Evolutionary conservation across 2,329 filamentous ascomycete species (phyloP).

Genomic region (Stenocarpella maydis): DNA sequence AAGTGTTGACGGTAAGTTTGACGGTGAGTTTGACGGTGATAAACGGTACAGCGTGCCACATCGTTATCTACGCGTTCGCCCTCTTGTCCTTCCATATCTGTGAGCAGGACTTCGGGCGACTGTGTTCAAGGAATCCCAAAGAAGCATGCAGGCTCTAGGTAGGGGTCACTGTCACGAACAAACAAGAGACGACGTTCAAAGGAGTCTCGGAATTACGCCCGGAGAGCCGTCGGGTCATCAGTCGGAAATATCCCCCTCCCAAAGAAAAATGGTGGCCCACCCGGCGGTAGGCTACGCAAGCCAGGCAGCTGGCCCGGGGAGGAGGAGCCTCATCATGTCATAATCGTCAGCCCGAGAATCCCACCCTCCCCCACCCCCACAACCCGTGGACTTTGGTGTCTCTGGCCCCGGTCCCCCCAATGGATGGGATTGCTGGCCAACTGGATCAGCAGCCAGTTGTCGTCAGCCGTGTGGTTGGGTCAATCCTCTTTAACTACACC

Average conservation of each 20-base stretch:
- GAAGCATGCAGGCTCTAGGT: neutral
- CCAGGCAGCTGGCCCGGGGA: neutral
- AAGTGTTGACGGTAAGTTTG: too few species aligned
- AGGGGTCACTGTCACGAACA: neutral
- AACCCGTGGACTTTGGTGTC: neutral
- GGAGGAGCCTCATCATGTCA: conserved; percentile 15
- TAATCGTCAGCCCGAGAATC: neutral
- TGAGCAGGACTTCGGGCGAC: neutral
- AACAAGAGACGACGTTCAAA: neutral
- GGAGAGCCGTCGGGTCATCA: neutral
- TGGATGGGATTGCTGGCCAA: neutral
- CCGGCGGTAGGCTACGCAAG: neutral
- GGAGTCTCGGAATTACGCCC: neutral
- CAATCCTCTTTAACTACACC: too few species aligned
- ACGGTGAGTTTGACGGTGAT: neutral
- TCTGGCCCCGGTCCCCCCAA: neutral
- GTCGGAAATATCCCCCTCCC: neutral
- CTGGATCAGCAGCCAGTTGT: neutral
- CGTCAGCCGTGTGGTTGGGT: conserved; percentile 4
- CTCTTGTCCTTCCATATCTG: neutral
- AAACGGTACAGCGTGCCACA: neutral
- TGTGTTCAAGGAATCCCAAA: neutral
- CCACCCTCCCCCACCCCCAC: conserved; percentile 14
- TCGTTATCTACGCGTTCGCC: neutral
- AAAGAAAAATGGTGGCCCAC: too few species aligned